A percentile compares a stretch with the other conserved stretches of the same genome.
These are phyloP conservation scores for Prinsepia uniflora DNA, from an alignment of 306 rosid species.

Conservation along the genomic window DNA sequence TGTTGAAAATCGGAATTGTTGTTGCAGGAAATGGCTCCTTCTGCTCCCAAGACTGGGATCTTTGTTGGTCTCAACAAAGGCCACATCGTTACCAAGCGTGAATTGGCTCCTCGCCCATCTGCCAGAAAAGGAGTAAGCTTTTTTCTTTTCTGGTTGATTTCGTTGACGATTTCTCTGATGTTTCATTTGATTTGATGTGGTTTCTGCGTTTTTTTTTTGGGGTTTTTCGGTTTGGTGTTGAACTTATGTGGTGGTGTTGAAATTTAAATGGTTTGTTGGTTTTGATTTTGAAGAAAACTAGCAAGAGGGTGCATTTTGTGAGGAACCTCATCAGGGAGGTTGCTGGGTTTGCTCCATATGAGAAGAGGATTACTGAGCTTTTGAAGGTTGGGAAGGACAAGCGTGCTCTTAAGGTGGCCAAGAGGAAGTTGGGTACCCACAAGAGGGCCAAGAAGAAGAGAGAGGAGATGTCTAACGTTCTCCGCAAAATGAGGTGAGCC, in stretches of 20 bases:
- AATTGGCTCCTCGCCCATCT: constrained; percentile 64
- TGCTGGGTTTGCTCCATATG: constrained; percentile 77
- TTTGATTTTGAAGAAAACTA: constrained; percentile 51
- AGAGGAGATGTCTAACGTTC: constrained; percentile 71
- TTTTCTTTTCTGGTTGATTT: background rate
- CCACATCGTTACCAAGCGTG: constrained; percentile 61
- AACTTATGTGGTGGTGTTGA: background rate
- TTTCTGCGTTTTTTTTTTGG: background rate
- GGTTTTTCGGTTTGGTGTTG: too few relatives aligned
- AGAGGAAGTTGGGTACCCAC: constrained; percentile 75
- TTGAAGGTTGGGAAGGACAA: constrained; percentile 77
- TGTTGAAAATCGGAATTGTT: background rate
- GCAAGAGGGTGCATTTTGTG: constrained; percentile 71
- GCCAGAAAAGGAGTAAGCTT: constrained; percentile 63
- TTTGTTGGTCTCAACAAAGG: constrained; percentile 68
- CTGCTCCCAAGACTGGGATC: constrained; percentile 54
- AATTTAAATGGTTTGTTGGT: background rate
- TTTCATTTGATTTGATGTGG: background rate
- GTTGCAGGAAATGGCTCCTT: constrained; percentile 54
- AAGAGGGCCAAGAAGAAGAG: constrained; percentile 82
- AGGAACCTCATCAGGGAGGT: constrained; percentile 65
- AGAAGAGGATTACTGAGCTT: constrained; percentile 75
- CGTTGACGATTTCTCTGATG: background rate
- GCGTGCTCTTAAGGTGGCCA: constrained; percentile 70
- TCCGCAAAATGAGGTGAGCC: constrained; percentile 67